Conservation (phyloP, 306 rosid genomes). For the Fagus crenata region DNA sequence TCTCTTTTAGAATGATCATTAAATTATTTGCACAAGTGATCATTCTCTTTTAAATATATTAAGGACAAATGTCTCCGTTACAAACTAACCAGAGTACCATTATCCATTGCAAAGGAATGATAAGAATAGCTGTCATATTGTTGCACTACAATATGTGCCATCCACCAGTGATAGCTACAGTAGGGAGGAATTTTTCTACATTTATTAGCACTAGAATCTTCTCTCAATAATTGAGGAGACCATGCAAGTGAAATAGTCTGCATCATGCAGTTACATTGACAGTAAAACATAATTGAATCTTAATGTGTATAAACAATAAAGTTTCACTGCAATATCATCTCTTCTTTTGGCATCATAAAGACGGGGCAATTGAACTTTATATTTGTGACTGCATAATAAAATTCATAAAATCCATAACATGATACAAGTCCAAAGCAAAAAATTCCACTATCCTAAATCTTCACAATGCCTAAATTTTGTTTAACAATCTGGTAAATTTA, state of each 20-base stretch:
- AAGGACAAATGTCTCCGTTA: no score
- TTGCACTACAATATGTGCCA: neutral
- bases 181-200: neutral
- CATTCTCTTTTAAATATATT: no score
- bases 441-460: slow-evolving; percentile 45
- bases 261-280: slow-evolving; percentile 1
- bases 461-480: slow-evolving; percentile 43
- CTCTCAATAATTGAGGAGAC: neutral
- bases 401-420: slow-evolving; percentile 46
- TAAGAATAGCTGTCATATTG: neutral
- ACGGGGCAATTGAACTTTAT: slow-evolving; percentile 28
- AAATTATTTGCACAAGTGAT: no score
- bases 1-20: no score
- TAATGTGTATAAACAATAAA: slow-evolving; percentile 32
- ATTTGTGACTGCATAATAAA: slow-evolving; percentile 37
- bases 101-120: no score
- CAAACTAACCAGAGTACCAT: no score
- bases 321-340: slow-evolving; percentile 31
- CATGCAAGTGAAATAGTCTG: neutral
- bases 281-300: slow-evolving; percentile 18
- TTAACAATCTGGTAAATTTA: slow-evolving; percentile 23
- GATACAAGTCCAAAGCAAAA: slow-evolving; percentile 37
- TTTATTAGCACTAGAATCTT: neutral
- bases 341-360: slow-evolving; percentile 32
- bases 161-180: neutral